Conservation (phyloP, 23 red algal species). For the Chondrus crispus region DNA sequence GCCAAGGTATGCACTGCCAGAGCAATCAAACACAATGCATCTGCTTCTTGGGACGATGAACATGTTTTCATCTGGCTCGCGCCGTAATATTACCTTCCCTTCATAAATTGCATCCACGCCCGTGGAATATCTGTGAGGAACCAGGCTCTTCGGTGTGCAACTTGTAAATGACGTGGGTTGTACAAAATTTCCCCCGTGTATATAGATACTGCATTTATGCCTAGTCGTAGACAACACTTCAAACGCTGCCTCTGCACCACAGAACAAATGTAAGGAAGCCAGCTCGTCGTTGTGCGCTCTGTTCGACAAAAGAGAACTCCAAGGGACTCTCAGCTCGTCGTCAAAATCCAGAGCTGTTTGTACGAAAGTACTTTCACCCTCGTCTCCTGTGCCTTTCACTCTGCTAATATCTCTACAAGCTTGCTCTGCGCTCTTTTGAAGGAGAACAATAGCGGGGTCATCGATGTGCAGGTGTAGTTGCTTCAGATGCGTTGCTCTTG, state of each 20-base stretch:
- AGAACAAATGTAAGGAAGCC: background rate
- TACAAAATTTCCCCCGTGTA: too few relatives aligned
- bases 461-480: slow-evolving; percentile 4
- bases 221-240: background rate
- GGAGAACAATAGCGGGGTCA: background rate
- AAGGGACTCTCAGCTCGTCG: background rate
- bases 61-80: too few relatives aligned
- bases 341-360: background rate
- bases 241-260: background rate
- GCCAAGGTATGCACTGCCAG: too few relatives aligned
- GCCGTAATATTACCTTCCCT: too few relatives aligned
- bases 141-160: too few relatives aligned
- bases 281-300: background rate
- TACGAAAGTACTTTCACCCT: background rate
- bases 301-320: background rate
- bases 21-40: background rate
- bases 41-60: background rate
- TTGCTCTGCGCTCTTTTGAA: background rate
- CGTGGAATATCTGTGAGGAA: too few relatives aligned
- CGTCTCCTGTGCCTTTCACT: background rate
- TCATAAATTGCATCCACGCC: too few relatives aligned
- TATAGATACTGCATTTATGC: background rate
- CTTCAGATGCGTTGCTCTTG: background rate
- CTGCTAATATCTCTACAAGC: background rate
- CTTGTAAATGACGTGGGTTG: too few relatives aligned